Percentiles rank a stretch among this genome's conserved stretches.
phyloP scores from a whole-genome alignment of 176 grass and related monocot genomes.

The Eleusine coracana region DNA sequence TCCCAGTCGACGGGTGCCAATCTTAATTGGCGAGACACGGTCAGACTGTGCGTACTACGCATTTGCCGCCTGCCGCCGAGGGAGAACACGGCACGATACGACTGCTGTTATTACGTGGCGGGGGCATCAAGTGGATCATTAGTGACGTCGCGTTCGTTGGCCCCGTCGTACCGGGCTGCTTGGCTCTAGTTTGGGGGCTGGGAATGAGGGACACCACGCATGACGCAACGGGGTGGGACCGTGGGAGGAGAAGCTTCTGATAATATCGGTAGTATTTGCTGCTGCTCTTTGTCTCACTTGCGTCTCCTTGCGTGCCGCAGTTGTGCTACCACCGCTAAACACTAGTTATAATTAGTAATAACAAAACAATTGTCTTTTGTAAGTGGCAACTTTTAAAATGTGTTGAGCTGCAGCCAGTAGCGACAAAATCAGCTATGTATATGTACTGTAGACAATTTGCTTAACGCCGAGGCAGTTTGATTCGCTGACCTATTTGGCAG shows the following conservation, averaged over 20 bases:
- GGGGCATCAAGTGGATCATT: slow-evolving; percentile 35
- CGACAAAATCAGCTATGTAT: neutral
- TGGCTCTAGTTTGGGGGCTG: neutral
- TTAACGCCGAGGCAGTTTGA: neutral
- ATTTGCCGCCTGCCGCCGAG: neutral
- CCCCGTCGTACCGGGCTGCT: neutral
- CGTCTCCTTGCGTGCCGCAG: slow-evolving; percentile 14
- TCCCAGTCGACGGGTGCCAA: neutral
- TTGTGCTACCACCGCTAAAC: neutral
- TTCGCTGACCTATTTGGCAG: neutral
- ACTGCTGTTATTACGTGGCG: slow-evolving; percentile 10
- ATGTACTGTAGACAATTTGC: too few relatives aligned
- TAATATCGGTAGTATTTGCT: neutral
- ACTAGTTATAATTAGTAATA: neutral
- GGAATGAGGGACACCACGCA: neutral
- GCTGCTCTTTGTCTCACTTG: slow-evolving; percentile 6
- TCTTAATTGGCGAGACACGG: neutral
- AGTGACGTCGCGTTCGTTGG: slow-evolving; percentile 42
- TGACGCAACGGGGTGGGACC: neutral
- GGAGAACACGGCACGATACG: neutral
- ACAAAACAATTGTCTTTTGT: neutral
- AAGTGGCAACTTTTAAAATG: neutral
- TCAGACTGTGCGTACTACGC: neutral
- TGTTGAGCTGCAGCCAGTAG: neutral
- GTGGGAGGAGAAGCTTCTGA: neutral